Percentiles rank a stretch among this genome's conserved stretches.
These are phyloP conservation scores for Chytridium lagenaria DNA, from an alignment of 371 early-diverging fungal genomes.

Conservation along the genomic window DNA sequence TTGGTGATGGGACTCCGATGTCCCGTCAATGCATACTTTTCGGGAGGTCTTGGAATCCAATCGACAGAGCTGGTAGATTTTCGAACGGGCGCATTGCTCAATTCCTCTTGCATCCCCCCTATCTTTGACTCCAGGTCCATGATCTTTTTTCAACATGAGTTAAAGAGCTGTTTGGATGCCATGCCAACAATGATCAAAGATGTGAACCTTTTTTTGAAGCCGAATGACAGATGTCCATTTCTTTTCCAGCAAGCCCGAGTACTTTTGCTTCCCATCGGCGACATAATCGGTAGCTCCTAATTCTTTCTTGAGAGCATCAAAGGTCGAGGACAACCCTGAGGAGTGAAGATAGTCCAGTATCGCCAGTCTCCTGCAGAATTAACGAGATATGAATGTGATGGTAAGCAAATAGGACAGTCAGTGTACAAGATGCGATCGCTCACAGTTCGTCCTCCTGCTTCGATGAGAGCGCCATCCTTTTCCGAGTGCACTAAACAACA, in stretches of 20 bases:
- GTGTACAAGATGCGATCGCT: slow-evolving; percentile 11
- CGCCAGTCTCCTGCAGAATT: slow-evolving; percentile 71
- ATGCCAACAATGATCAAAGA: background rate
- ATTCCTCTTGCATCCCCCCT: slow-evolving; percentile 76
- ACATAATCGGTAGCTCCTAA: slow-evolving; percentile 72
- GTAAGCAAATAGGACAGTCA: slow-evolving; percentile 16
- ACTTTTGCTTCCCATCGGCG: slow-evolving; percentile 78
- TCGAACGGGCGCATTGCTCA: slow-evolving; percentile 69
- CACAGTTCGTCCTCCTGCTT: slow-evolving; percentile 52
- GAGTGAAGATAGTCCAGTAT: slow-evolving; percentile 85
- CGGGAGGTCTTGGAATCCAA: slow-evolving; percentile 86
- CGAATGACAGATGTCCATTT: slow-evolving; percentile 95
- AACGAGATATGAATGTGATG: background rate
- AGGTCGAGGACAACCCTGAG: slow-evolving; percentile 73
- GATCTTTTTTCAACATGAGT: slow-evolving; percentile 68
- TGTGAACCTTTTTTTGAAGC: slow-evolving; percentile 82
- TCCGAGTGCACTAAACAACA: background rate
- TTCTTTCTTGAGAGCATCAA: slow-evolving; percentile 73
- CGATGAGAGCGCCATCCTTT: slow-evolving; percentile 28
- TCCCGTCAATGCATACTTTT: slow-evolving; percentile 70
- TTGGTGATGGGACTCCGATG: slow-evolving; percentile 84
- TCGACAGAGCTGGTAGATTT: slow-evolving; percentile 67
- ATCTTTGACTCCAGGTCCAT: slow-evolving; percentile 87
- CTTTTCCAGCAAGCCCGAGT: slow-evolving; percentile 87
- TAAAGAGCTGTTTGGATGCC: background rate